Evolutionary conservation across 495 filamentous ascomycete species (phyloP).

Genomic region (Penicillium subrubescens): DNA sequence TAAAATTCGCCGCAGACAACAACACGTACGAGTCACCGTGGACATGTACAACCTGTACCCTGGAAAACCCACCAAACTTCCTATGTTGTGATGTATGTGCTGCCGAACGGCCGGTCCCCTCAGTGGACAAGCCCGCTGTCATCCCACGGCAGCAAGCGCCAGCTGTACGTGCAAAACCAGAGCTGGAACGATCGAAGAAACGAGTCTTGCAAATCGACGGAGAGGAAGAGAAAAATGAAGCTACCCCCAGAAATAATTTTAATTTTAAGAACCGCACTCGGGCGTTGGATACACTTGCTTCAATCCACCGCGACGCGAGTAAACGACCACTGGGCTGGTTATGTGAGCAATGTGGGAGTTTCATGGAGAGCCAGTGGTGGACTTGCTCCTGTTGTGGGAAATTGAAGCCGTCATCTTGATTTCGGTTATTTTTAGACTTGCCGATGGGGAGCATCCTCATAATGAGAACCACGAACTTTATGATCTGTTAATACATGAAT

Average conservation of each 20-base stretch:
- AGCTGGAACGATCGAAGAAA: constrained; percentile 27
- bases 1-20: constrained; percentile 29
- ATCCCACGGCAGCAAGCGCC: constrained; percentile 6
- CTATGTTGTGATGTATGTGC: constrained; percentile 81
- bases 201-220: constrained; percentile 14
- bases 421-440: background rate
- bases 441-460: background rate
- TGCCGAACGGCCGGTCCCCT: constrained; percentile 57
- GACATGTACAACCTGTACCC: constrained; percentile 79
- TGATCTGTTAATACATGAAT: background rate
- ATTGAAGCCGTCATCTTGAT: constrained; percentile 64
- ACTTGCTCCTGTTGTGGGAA: constrained; percentile 70
- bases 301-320: constrained; percentile 40
- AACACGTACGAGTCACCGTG: constrained; percentile 53
- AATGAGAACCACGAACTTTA: background rate
- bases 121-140: constrained; percentile 19
- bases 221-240: constrained; percentile 12
- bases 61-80: constrained; percentile 72
- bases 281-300: constrained; percentile 39
- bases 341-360: constrained; percentile 64
- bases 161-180: constrained; percentile 10
- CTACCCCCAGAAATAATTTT: constrained; percentile 21
- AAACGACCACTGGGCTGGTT: constrained; percentile 64
- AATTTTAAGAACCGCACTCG: constrained; percentile 41
- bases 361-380: constrained; percentile 76